These are phyloP conservation scores for Salinomyces thailandicus DNA, from an alignment of 2,329 filamentous ascomycete genomes.

Conservation along the genomic window DNA sequence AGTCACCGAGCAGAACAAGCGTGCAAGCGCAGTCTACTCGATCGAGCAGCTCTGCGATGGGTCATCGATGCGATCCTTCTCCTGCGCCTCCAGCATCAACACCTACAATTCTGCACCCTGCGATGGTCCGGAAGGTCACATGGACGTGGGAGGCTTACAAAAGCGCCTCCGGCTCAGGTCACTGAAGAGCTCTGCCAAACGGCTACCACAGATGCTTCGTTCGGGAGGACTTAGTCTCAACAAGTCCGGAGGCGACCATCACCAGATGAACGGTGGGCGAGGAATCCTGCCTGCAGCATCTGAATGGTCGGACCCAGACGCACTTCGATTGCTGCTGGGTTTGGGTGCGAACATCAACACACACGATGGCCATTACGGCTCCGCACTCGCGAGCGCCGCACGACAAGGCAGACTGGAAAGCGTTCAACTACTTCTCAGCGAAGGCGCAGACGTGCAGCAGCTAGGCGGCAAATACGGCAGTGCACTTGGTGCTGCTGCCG, in stretches of 20 bases:
- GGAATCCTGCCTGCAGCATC: constrained; percentile 5
- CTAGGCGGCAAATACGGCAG: constrained; percentile 11
- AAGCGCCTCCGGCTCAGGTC: constrained; percentile 17
- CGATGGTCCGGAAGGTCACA: constrained; percentile 10
- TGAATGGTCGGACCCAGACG: constrained; percentile 2
- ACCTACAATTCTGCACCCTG: constrained; percentile 19
- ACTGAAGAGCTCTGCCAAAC: constrained; percentile 9
- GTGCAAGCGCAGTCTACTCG: constrained; percentile 15
- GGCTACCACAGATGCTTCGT: constrained; percentile 3
- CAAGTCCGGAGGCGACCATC: not conserved
- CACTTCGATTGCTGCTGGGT: constrained; percentile 7
- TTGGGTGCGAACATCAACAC: constrained; percentile 19
- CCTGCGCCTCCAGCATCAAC: constrained; percentile 17
- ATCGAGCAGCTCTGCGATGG: constrained; percentile 12
- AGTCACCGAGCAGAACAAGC: constrained; percentile 8
- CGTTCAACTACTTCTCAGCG: constrained; percentile 16
- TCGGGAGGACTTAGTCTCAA: constrained; percentile 1
- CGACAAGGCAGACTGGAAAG: constrained; percentile 11
- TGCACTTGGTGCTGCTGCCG: constrained; percentile 15
- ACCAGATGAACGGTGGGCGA: constrained; percentile 3
- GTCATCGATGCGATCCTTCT: constrained; percentile 10
- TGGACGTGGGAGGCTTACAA: constrained; percentile 17
- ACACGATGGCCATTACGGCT: constrained; percentile 7
- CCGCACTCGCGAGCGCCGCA: constrained; percentile 8
- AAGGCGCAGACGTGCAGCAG: constrained; percentile 16